Evolutionary conservation across 495 filamentous ascomycete genomes (phyloP), one percentile per base, ranked within the genome.

Genomic region (Aspergillus funiculosus): DNA sequence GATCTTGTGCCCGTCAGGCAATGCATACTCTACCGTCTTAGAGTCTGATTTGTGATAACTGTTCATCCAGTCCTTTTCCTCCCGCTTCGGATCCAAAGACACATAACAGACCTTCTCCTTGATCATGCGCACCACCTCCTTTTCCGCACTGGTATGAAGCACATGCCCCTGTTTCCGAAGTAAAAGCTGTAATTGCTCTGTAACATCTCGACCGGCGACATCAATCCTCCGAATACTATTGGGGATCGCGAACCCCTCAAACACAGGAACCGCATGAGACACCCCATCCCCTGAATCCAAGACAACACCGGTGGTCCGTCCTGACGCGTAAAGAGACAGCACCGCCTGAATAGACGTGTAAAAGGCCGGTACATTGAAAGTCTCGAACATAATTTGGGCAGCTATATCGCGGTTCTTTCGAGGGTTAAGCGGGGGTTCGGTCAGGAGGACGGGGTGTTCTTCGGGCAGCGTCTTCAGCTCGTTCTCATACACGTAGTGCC

Each of bases 341-440:
- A 97, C 89, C 2, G 92, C 92, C 72, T 99, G 92, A 43, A 99
- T 95, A 4, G 90, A 95, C 15, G 86, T 92, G 71, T 95, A 95
- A 31, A 99, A 73, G 0, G 92, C 94, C 2, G 92, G 92, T 1
- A 96, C 89, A 59, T 97, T 99, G 76, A 97, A 97, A 18, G 90
- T 95, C 69, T 99, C 92, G 68, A 99, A 99, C 51, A 99, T 83
- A 49, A 97, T 90, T 62, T 99, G 94, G 15, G 92, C 92, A 38
- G 94, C 92, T 37, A 84, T 94, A 61, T 99, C 94, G 51, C 94
- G 86, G 68, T 99, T 97, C 58, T 84, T 80, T 61, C 91, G 83
- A 4, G 92, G 92, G 69, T 99, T 99, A 51, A 99, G 79, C 13
- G 92, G 92, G 17, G 92, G 88, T 70, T 99, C 92, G 50, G 92